Conservation (phyloP, 1,284 basidiomycete species). For the Ustilago nuda region DNA sequence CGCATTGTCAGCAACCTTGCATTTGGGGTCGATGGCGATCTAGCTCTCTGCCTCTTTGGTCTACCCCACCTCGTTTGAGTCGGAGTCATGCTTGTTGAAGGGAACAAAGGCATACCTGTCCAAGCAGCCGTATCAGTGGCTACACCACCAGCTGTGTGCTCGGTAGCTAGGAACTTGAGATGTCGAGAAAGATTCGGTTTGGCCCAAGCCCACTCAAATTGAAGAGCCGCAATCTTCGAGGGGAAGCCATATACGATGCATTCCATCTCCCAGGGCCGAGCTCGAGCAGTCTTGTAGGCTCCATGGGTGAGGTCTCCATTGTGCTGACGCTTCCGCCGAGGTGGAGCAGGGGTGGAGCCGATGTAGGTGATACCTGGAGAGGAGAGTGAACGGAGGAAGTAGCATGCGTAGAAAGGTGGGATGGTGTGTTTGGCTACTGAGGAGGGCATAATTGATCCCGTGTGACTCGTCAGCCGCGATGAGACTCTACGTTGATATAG, state of each 20-base stretch:
- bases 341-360: conserved; percentile 84
- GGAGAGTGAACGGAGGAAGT: conserved; percentile 76
- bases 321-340: conserved; percentile 82
- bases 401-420: conserved; percentile 87
- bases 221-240: conserved; percentile 81
- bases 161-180: conserved; percentile 59
- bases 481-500: background rate
- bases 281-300: conserved; percentile 78
- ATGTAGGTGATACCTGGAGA: conserved; percentile 74
- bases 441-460: conserved; percentile 35
- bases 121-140: conserved; percentile 8
- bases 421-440: conserved; percentile 74
- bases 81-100: conserved; percentile 41
- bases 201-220: conserved; percentile 95
- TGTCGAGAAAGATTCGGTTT: conserved; percentile 74
- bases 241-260: conserved; percentile 90
- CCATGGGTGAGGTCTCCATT: conserved; percentile 83
- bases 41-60: conserved; percentile 24
- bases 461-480: background rate
- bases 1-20: conserved; percentile 66
- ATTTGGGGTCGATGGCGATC: conserved; percentile 50
- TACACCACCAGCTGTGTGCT: conserved; percentile 6
- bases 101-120: conserved; percentile 47
- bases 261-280: conserved; percentile 88
- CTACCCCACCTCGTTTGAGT: conserved; percentile 32